A percentile compares a stretch with the other conserved stretches of the same genome.
phyloP scores from a whole-genome alignment of 306 rosid genomes.

The Gillenia trifoliata region DNA sequence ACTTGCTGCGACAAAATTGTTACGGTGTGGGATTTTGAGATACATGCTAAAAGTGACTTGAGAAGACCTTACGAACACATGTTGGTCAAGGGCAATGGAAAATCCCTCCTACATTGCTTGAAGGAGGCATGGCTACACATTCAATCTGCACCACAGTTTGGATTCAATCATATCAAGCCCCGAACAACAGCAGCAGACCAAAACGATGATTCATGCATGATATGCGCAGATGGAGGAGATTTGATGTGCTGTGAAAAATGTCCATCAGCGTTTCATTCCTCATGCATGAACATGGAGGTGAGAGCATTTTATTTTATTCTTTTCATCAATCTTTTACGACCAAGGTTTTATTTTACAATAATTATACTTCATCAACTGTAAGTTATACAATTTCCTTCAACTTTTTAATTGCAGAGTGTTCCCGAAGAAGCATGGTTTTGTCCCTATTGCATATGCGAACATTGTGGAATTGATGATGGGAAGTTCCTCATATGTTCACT shows the following conservation, averaged over 20 bases:
- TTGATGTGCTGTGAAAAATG: conserved; percentile 36
- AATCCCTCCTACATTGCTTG: conserved; percentile 7
- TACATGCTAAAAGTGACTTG: conserved; percentile 19
- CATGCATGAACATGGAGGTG: conserved; percentile 33
- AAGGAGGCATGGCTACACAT: neutral
- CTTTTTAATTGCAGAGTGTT: conserved; percentile 16
- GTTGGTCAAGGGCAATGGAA: neutral
- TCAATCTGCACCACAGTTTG: neutral
- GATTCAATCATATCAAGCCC: neutral
- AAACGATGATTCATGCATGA: conserved; percentile 27
- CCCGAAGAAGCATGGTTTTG: conserved; percentile 34
- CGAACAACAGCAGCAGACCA: neutral
- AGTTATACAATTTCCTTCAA: neutral
- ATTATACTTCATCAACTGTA: too few relatives aligned
- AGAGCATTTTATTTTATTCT: neutral
- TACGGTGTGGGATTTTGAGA: conserved; percentile 32
- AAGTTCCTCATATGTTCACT: conserved; percentile 14
- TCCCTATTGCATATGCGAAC: conserved; percentile 34
- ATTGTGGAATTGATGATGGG: conserved; percentile 14
- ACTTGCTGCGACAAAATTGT: conserved; percentile 21
- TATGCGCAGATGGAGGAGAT: conserved; percentile 44
- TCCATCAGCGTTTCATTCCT: conserved; percentile 22
- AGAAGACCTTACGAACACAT: conserved; percentile 22
- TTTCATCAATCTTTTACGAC: too few relatives aligned
- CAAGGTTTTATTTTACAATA: neutral